A percentile compares a stretch with the other conserved stretches of the same genome.
These are phyloP conservation scores for Magnusiomyces sp. DNA, from an alignment of 1,139 yeast species.

Conservation along the genomic window DNA sequence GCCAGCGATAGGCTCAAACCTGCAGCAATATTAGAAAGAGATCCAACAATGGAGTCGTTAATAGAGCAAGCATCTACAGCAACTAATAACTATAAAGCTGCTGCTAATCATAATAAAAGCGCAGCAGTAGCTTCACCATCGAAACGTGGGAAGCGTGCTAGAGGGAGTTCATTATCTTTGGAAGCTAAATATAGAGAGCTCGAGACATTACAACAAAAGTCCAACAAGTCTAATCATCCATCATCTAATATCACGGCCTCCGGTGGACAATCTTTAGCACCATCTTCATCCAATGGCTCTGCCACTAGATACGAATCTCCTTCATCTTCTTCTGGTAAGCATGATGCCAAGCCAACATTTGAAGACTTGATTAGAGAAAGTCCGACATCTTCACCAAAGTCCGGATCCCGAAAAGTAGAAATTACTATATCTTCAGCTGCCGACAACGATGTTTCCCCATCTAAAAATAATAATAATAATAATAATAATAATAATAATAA, in stretches of 20 bases:
- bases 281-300: not conserved
- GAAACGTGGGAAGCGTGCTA: constrained; percentile 1
- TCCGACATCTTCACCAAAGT: too few relatives aligned
- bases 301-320: not conserved
- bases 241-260: too few relatives aligned
- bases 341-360: not conserved
- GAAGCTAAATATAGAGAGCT: constrained; percentile 24
- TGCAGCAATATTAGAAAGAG: not conserved
- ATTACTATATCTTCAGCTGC: too few relatives aligned
- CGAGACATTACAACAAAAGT: constrained; percentile 12
- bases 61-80: not conserved
- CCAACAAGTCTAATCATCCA: constrained; percentile 5
- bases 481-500: not conserved
- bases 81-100: constrained; percentile 3
- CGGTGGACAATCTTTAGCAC: too few relatives aligned
- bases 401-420: too few relatives aligned
- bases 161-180: constrained; percentile 13
- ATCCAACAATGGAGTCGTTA: not conserved
- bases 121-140: too few relatives aligned
- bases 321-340: not conserved
- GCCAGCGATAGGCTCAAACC: not conserved
- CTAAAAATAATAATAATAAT: constrained; percentile 4
- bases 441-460: constrained; percentile 8
- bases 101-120: too few relatives aligned
- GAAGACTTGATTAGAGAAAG: constrained; percentile 3